These are phyloP conservation scores for Aspergillus transmontanensis DNA, from an alignment of 2,329 filamentous ascomycete species.

Conservation along the genomic window DNA sequence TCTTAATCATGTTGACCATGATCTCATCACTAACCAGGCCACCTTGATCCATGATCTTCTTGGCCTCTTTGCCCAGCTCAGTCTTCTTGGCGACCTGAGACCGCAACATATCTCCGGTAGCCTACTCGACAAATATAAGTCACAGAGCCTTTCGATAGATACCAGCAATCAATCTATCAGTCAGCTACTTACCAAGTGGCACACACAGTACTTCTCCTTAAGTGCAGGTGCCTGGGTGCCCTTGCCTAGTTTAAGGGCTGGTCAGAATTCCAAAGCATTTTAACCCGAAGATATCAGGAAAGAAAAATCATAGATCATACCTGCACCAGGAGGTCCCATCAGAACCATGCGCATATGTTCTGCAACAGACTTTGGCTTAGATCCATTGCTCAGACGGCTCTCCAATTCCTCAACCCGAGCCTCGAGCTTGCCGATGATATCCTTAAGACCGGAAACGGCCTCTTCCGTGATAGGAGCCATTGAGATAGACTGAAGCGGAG, in stretches of 20 bases:
- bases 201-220: slow-evolving; percentile 97
- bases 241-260: slow-evolving; percentile 68
- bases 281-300: neutral
- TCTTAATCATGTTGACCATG: slow-evolving; percentile 99
- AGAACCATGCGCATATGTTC: slow-evolving; percentile 91
- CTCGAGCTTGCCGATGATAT: slow-evolving; percentile 81
- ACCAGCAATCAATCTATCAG: neutral
- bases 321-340: slow-evolving; percentile 95
- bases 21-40: slow-evolving; percentile 98
- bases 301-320: slow-evolving; percentile 52
- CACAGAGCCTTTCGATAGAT: neutral
- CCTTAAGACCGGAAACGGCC: slow-evolving; percentile 77
- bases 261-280: slow-evolving; percentile 20
- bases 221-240: slow-evolving; percentile 97
- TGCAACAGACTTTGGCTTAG: slow-evolving; percentile 52
- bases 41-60: slow-evolving; percentile 99
- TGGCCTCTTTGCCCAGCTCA: slow-evolving; percentile 87
- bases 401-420: slow-evolving; percentile 84
- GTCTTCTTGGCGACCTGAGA: slow-evolving; percentile 99
- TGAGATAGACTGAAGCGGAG: slow-evolving; percentile 41
- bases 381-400: slow-evolving; percentile 60
- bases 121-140: slow-evolving; percentile 55
- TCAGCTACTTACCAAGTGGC: slow-evolving; percentile 76
- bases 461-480: slow-evolving; percentile 91
- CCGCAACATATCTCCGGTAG: slow-evolving; percentile 98